Conservation (phyloP, 768 basidiomycete species). For the Lentinula lateritia region DNA sequence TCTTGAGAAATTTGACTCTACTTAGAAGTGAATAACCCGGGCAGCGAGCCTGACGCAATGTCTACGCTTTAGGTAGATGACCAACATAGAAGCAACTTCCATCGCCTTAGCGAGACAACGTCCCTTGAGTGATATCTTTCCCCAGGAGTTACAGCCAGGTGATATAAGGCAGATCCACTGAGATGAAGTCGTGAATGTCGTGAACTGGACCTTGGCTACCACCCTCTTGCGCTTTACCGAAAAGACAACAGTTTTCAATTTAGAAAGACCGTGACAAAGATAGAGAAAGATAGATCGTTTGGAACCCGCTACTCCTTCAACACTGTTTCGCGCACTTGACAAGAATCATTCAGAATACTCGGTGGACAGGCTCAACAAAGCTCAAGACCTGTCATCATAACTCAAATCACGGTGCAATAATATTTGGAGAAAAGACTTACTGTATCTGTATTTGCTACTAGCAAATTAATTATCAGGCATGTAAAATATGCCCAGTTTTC, state of each 20-base stretch:
- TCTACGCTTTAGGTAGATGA: neutral
- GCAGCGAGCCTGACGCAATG: neutral
- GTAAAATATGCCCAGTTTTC: constrained; percentile 90
- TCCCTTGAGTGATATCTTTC: constrained; percentile 83
- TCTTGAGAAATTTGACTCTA: too few species aligned
- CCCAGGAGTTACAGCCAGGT: too few species aligned
- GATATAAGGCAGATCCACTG: constrained; percentile 84
- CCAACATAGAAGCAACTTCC: constrained; percentile 28
- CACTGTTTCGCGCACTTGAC: too few species aligned
- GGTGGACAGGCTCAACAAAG: too few species aligned
- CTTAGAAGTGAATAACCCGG: too few species aligned
- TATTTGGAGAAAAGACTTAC: neutral
- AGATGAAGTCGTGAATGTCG: constrained; percentile 85
- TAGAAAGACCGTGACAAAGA: too few species aligned
- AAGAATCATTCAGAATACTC: too few species aligned
- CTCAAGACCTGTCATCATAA: too few species aligned
- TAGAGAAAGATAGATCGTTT: constrained; percentile 24
- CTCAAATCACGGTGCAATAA: neutral
- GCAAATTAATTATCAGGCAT: too few species aligned
- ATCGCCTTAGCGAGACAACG: constrained; percentile 83
- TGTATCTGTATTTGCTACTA: constrained; percentile 88
- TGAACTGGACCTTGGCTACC: constrained; percentile 93
- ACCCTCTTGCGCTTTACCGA: constrained; percentile 45
- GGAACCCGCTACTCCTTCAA: constrained; percentile 77
- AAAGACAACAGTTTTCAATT: neutral